A percentile compares a stretch with the other conserved stretches of the same genome.
Conservation (phyloP, 768 basidiomycete genomes). For the Hygrocybe coccinea region DNA sequence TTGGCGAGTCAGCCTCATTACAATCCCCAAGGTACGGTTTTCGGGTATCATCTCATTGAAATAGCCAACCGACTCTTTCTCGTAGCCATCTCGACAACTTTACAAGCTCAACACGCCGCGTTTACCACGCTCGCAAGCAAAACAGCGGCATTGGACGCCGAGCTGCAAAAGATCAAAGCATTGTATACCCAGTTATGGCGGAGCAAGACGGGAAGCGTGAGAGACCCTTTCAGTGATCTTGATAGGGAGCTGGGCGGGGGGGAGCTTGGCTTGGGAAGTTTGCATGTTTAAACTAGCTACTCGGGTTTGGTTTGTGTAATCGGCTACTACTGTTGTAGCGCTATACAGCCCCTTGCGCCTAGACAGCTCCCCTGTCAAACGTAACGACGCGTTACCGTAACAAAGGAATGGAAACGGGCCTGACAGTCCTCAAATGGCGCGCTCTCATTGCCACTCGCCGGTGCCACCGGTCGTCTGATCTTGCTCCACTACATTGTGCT, state of each 20-base stretch:
- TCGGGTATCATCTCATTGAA: too few species aligned
- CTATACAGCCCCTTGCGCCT: slow-evolving; percentile 18
- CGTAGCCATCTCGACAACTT: slow-evolving; percentile 65
- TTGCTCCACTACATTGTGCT: background rate
- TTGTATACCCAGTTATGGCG: slow-evolving; percentile 78
- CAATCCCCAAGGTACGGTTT: slow-evolving; percentile 65
- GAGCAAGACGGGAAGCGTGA: slow-evolving; percentile 71
- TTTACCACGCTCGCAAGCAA: slow-evolving; percentile 75
- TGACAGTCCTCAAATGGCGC: too few species aligned
- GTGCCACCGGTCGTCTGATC: too few species aligned
- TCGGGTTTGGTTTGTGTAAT: too few species aligned
- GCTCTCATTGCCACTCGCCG: background rate
- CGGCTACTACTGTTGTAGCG: too few species aligned
- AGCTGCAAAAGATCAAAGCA: slow-evolving; percentile 70
- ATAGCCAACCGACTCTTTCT: slow-evolving; percentile 8
- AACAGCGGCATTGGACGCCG: slow-evolving; percentile 67
- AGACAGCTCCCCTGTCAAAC: background rate
- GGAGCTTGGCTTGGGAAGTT: slow-evolving; percentile 41
- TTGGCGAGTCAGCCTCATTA: slow-evolving; percentile 54
- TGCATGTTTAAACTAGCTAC: too few species aligned
- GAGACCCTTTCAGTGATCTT: slow-evolving; percentile 70
- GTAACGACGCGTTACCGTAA: too few species aligned
- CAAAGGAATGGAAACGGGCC: too few species aligned
- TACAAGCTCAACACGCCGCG: slow-evolving; percentile 74
- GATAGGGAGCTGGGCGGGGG: slow-evolving; percentile 32